Evolutionary conservation across 305 asterid species (phyloP), one percentile per base, ranked within the genome.

Genomic region (Fraxinus platypoda): DNA sequence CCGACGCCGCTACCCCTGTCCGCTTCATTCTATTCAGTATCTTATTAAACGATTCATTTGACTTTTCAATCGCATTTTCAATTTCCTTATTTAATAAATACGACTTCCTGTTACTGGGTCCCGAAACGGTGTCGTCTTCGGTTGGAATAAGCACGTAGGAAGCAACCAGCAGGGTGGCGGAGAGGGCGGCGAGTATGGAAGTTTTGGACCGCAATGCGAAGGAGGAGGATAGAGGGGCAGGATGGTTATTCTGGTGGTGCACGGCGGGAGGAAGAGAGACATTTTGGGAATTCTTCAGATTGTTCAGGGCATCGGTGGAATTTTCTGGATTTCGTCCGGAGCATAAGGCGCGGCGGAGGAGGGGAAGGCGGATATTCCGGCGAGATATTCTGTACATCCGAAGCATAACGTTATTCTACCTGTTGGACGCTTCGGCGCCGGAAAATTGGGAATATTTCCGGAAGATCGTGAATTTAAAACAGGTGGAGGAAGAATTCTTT

Each of bases 1-100:
- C 97, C 77, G 99, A 86, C 21, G 98, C 98, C 8, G 99, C 99
- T 35, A 81, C 90, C 76, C 97, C 97, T 6, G 98, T 94, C 83
- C 91, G 95, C 90, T 83, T 92, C 94, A 94, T 89, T 88, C 86
- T 90, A 62, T 90, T 84, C 85, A 89, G 35, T 6, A 93, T 79
- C 78, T 62, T 91, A 72, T 66, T 86, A 9, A 91, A 33, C 70
- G 97, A 93, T 19, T 90, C 97, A 19, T 88, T 89, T 1, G 95
- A 89, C 83, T 86, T 92, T 80, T 83, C 92, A 17, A 90, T 35
- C 23, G 90, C 94, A 73, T 78, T 59, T 75, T 92, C 97, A 8
- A 91, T 76, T 33, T 95, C 97, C 8, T 86, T 82, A 72, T 89
- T 89, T 8, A 88, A 73, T 17, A 83, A 76, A 73, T 59, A 80